Conservation (phyloP, 2,329 filamentous ascomycete species). For the Orbilia ellipsospora region DNA sequence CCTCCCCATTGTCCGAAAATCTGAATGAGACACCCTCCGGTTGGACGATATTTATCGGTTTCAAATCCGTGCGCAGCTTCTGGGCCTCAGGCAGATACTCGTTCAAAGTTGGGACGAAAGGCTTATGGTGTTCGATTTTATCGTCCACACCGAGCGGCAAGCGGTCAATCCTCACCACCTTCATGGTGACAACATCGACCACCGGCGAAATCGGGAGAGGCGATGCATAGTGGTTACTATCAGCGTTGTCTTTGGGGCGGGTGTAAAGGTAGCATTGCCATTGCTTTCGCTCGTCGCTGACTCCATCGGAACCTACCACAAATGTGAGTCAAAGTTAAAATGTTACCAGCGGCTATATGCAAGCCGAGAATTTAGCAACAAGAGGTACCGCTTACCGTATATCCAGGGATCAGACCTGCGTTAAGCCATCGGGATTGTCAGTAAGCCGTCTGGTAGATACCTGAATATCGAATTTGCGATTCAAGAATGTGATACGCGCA, state of each 20-base stretch:
- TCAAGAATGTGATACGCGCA: neutral
- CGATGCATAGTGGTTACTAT: conserved; percentile 76
- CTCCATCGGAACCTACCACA: conserved; percentile 66
- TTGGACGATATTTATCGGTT: conserved; percentile 73
- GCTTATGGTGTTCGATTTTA: conserved; percentile 67
- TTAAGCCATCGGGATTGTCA: neutral
- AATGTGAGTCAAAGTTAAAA: neutral
- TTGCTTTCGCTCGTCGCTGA: conserved; percentile 67
- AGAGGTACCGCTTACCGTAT: conserved; percentile 65
- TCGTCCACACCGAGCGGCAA: conserved; percentile 75
- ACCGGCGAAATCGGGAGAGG: conserved; percentile 76
- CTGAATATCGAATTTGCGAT: neutral
- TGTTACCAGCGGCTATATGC: conserved; percentile 12
- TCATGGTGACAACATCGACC: conserved; percentile 71
- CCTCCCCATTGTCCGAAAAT: conserved; percentile 52
- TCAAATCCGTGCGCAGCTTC: conserved; percentile 71
- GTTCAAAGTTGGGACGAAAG: conserved; percentile 69
- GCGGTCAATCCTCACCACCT: conserved; percentile 76
- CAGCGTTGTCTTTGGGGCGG: conserved; percentile 70
- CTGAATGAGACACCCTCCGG: conserved; percentile 74
- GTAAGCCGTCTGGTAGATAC: neutral
- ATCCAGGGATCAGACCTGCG: conserved; percentile 71
- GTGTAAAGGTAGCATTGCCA: conserved; percentile 76
- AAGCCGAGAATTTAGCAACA: neutral
- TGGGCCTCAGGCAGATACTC: conserved; percentile 76